These are phyloP conservation scores for Amanita pseudoporphyria DNA, from an alignment of 768 basidiomycete species.

Conservation along the genomic window DNA sequence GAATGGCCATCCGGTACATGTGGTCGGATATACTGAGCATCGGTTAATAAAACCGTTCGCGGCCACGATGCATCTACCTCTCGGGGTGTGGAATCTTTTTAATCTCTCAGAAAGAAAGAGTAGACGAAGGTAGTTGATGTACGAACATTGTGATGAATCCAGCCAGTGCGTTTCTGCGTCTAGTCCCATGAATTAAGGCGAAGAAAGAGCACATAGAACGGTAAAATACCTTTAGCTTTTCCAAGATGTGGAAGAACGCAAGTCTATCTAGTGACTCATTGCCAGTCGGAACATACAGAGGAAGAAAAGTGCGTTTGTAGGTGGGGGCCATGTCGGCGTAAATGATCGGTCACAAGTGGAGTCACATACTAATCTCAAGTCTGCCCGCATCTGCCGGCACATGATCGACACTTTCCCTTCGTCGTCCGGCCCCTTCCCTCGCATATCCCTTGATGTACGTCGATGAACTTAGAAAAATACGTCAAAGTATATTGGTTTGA, in stretches of 20 bases:
- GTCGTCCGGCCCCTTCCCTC: too few species aligned
- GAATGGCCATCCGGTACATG: slow-evolving; percentile 95
- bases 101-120: slow-evolving; percentile 1
- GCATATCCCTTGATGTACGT: too few species aligned
- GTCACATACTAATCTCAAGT: too few species aligned
- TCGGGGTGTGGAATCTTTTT: slow-evolving; percentile 71
- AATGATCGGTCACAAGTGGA: too few species aligned
- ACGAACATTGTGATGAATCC: slow-evolving; percentile 75
- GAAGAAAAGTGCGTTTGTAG: slow-evolving; percentile 43
- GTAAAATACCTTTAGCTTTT: slow-evolving; percentile 79
- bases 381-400: background rate
- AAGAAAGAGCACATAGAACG: too few species aligned
- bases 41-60: background rate
- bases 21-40: slow-evolving; percentile 84
- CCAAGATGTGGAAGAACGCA: slow-evolving; percentile 85
- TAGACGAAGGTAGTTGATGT: background rate
- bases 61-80: slow-evolving; percentile 41
- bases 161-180: slow-evolving; percentile 95
- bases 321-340: background rate
- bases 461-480: background rate
- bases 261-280: slow-evolving; percentile 58
- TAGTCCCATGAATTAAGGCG: slow-evolving; percentile 19
- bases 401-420: background rate
- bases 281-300: slow-evolving; percentile 45
- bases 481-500: background rate